A percentile compares a stretch with the other conserved stretches of the same genome.
phyloP scores from a whole-genome alignment of 257 asterid species.

The Solanum tarapatanum region DNA sequence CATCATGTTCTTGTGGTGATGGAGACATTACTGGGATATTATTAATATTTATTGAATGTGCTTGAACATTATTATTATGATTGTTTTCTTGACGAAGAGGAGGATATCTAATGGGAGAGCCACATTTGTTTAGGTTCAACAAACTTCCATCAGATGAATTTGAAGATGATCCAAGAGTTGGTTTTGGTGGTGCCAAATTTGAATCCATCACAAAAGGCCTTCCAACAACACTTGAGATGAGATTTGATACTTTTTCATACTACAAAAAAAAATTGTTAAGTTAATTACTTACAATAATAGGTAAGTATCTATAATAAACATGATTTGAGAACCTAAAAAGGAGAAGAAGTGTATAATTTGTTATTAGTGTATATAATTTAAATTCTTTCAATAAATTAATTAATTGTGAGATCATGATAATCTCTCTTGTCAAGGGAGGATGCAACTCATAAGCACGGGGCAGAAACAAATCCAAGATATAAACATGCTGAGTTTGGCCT shows the following conservation, averaged over 20 bases:
- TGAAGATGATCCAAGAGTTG: not conserved
- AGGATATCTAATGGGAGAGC: conserved; percentile 3
- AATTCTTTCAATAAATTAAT: not conserved
- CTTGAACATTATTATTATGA: not conserved
- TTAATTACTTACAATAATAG: not conserved
- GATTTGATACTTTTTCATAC: conserved; percentile 22
- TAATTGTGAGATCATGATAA: not conserved
- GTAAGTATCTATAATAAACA: not conserved
- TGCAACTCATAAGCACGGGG: not conserved
- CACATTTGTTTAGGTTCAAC: conserved; percentile 10
- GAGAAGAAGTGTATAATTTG: not conserved
- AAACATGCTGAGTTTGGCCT: not conserved
- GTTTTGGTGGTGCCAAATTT: not conserved
- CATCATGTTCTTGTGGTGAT: not conserved
- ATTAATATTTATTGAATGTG: conserved; percentile 2
- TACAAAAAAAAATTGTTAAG: not conserved
- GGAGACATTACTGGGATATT: not conserved
- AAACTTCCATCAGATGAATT: not conserved
- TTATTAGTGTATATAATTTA: not conserved
- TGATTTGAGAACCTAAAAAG: not conserved
- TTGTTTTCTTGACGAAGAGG: not conserved
- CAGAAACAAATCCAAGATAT: not conserved
- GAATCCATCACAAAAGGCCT: not conserved
- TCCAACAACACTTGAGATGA: conserved; percentile 25
- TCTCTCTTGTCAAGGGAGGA: not conserved